A percentile compares a stretch with the other conserved stretches of the same genome.
Evolutionary conservation across 305 asterid genomes (phyloP).

Genomic region (Rubia balearica): DNA sequence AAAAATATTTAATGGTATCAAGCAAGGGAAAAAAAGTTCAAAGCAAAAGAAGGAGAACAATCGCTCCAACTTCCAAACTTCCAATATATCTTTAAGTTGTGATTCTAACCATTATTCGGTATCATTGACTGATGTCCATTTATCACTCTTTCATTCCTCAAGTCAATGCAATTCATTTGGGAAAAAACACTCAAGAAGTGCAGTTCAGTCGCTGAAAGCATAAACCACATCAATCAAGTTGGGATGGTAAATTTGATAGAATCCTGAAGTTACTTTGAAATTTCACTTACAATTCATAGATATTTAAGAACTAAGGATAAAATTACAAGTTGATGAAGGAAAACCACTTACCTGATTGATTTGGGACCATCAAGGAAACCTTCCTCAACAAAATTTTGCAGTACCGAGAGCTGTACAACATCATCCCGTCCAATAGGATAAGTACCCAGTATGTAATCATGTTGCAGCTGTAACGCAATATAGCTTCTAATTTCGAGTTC

Average conservation of each 20-base stretch:
- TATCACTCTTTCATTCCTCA: slow-evolving; percentile 96
- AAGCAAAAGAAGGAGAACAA: neutral
- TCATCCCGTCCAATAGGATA: slow-evolving; percentile 97
- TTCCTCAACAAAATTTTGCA: slow-evolving; percentile 83
- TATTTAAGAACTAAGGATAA: slow-evolving; percentile 14
- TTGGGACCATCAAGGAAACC: slow-evolving; percentile 77
- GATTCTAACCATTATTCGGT: slow-evolving; percentile 66
- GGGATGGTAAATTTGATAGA: slow-evolving; percentile 9
- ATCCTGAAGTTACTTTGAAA: slow-evolving; percentile 13
- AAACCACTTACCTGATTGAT: slow-evolving; percentile 77
- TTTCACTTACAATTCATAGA: slow-evolving; percentile 2
- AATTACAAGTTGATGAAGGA: slow-evolving; percentile 11
- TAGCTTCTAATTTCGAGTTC: too few species aligned
- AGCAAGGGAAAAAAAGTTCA: neutral
- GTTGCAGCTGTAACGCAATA: slow-evolving; percentile 63
- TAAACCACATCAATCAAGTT: neutral
- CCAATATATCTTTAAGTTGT: neutral
- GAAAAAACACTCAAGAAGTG: slow-evolving; percentile 78
- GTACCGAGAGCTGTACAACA: slow-evolving; percentile 88
- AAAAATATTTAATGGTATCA: neutral
- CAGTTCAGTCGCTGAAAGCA: slow-evolving; percentile 70
- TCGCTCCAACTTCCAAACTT: neutral
- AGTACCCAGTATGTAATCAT: slow-evolving; percentile 82
- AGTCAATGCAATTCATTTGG: slow-evolving; percentile 82
- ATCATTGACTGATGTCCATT: slow-evolving; percentile 73